Base-by-base conservation (phyloP, 2,329 filamentous ascomycete genomes). In the Aspergillus versicolor region DNA sequence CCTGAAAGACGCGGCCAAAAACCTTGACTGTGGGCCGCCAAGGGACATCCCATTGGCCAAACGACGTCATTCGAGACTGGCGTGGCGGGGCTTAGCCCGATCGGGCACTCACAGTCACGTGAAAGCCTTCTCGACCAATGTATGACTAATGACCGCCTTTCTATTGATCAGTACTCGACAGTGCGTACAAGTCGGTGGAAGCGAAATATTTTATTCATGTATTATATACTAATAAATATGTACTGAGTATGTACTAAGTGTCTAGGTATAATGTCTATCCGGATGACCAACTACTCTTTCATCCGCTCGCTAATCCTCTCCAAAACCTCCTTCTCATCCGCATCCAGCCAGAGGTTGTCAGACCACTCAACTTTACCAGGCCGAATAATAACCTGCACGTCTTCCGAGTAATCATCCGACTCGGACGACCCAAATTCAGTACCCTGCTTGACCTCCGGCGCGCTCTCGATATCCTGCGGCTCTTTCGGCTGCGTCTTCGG, bases 221-320 rank as follows among this genome's bases (percentile, higher is more conserved):
- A 30, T 30, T 30, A 30, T 30, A 30, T 30, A 30, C 27, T 30
- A 30, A 11, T 27, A 27, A 27, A 9, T 30, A 4, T 30, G 27
- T 30, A 30, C 27, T 4, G 9, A 21, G 34, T 37, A 22, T 48
- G 24, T 48, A 34, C 5, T 11, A 48, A 37, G 32, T 22, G 5
- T 32, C 27, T 15, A 24, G 19, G 12, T 45, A 41, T 30, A 11
- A 30, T 30, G 9, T 30, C 27, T 11, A 30, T 2, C 27, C 27
- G 3, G 8, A 11, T 0, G 27, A 9, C 27, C 27, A 30, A 4
- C 11, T 30, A 57, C 56, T 60, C 48, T 59, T 61, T 70, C 56
- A 77, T 61, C 48, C 73, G 67, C 40, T 69, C 61, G 47, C 73
- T 71, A 19, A 77, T 67, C 27, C 54, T 65, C 45, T 70, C 64